A percentile compares a stretch with the other conserved stretches of the same genome.
phyloP scores from a whole-genome alignment of 208 protist species.

The Crithidia sp. region DNA sequence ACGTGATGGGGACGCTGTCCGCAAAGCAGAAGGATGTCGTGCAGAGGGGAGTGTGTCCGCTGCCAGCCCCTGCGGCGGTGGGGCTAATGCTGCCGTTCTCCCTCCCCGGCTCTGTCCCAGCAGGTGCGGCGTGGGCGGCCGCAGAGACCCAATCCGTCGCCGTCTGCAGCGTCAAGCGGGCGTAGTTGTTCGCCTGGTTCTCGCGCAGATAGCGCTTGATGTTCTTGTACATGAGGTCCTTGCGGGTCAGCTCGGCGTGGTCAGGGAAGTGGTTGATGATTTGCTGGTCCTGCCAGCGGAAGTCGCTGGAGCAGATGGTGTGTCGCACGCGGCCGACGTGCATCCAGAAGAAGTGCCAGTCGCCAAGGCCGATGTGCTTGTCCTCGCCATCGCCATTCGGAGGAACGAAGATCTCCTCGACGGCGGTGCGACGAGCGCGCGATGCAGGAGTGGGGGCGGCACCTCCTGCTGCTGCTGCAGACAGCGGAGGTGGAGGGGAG shows the following conservation, averaged over 20 bases:
- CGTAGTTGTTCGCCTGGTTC: constrained; percentile 35
- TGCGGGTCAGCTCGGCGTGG: constrained; percentile 96
- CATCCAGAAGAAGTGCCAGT: constrained; percentile 94
- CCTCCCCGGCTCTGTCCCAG: background rate
- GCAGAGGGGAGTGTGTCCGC: background rate
- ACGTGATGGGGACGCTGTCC: constrained; percentile 94
- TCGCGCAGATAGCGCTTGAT: constrained; percentile 91
- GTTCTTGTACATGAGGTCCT: constrained; percentile 98
- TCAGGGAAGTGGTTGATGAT: constrained; percentile 98
- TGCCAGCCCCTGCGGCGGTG: background rate
- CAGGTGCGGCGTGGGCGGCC: constrained; percentile 21
- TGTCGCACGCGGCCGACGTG: constrained; percentile 72
- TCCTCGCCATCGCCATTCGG: constrained; percentile 44
- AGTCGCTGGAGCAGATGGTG: constrained; percentile 72
- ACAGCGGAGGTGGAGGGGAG: background rate
- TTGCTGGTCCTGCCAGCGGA: constrained; percentile 82
- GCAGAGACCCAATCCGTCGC: constrained; percentile 53
- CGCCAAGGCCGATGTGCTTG: constrained; percentile 51
- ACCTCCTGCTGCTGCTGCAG: background rate
- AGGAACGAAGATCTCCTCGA: constrained; percentile 54
- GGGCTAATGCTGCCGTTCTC: background rate
- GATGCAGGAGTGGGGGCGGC: background rate
- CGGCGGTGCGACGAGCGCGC: constrained; percentile 15
- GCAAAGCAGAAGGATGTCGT: constrained; percentile 57
- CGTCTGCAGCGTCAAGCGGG: constrained; percentile 40